These are phyloP conservation scores for Endoconidiophora laricicola DNA, from an alignment of 2,329 filamentous ascomycete genomes.

Conservation along the genomic window DNA sequence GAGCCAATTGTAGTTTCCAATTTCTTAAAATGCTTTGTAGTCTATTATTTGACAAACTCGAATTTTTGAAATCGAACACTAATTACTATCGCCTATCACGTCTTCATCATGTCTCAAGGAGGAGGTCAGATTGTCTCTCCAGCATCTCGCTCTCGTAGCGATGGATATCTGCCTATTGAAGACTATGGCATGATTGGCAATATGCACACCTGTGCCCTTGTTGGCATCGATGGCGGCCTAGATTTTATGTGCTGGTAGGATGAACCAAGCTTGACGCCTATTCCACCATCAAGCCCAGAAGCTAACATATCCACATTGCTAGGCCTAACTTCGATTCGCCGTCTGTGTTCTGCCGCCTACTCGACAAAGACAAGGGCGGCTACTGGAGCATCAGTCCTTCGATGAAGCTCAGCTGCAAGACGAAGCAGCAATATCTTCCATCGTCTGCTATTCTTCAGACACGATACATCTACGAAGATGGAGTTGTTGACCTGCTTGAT, in stretches of 20 bases:
- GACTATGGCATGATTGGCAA: constrained; percentile 70
- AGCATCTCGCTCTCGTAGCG: constrained; percentile 12
- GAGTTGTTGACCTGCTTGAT: constrained; percentile 56
- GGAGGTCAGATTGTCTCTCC: neutral
- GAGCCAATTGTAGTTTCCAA: neutral
- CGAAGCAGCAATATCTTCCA: constrained; percentile 63
- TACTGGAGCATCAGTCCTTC: constrained; percentile 52
- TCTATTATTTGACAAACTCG: neutral
- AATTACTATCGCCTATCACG: neutral
- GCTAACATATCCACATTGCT: constrained; percentile 6
- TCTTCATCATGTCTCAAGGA: neutral
- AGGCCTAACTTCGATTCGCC: constrained; percentile 69
- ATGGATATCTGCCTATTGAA: constrained; percentile 47
- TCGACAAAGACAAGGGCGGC: constrained; percentile 60
- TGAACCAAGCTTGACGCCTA: neutral
- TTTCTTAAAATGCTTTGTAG: neutral
- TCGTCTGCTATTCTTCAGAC: constrained; percentile 62
- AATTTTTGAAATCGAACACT: neutral
- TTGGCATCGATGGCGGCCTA: constrained; percentile 56
- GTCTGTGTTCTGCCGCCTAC: constrained; percentile 54
- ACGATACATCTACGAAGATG: constrained; percentile 59
- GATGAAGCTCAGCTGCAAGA: constrained; percentile 37
- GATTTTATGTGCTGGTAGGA: constrained; percentile 63
- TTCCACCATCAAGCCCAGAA: neutral
- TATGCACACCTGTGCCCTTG: constrained; percentile 62